Evolutionary conservation across 1,284 basidiomycete species (phyloP).

Genomic region (Termitomyces sp.): DNA sequence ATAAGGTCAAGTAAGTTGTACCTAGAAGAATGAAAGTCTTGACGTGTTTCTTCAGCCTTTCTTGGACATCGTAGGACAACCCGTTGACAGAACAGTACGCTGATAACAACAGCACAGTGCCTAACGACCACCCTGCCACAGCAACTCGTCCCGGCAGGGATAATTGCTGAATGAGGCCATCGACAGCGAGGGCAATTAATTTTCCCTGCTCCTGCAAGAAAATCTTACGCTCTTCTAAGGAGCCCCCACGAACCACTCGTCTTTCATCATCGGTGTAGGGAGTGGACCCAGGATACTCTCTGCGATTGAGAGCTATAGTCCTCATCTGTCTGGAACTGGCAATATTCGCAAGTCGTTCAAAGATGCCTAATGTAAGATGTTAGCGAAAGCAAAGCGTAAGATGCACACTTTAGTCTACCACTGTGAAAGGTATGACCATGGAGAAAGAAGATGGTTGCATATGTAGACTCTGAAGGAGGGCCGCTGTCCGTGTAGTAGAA

Average conservation of each 20-base stretch:
- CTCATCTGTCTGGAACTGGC: conserved; percentile 17
- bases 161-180: conserved; percentile 16
- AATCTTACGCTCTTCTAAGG: conserved; percentile 10
- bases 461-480: too few species aligned
- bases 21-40: not conserved
- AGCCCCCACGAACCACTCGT: conserved; percentile 9
- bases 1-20: too few species aligned
- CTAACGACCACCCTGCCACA: conserved; percentile 11
- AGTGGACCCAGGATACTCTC: conserved; percentile 23
- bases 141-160: conserved; percentile 5
- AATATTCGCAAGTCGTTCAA: conserved; percentile 16
- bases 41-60: not conserved
- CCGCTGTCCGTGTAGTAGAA: too few species aligned
- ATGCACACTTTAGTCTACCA: not conserved
- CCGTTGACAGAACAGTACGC: conserved; percentile 1
- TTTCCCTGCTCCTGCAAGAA: conserved; percentile 18
- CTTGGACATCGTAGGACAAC: not conserved
- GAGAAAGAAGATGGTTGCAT: too few species aligned
- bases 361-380: conserved; percentile 11
- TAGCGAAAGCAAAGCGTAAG: too few species aligned
- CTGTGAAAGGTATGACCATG: too few species aligned
- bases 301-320: conserved; percentile 20
- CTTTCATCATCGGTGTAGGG: conserved; percentile 14
- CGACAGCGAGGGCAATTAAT: conserved; percentile 18
- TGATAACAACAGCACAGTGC: conserved; percentile 7